A percentile compares a stretch with the other conserved stretches of the same genome.
Evolutionary conservation across 2,329 filamentous ascomycete genomes (phyloP).

Genomic region (Claviceps quebecensis): DNA sequence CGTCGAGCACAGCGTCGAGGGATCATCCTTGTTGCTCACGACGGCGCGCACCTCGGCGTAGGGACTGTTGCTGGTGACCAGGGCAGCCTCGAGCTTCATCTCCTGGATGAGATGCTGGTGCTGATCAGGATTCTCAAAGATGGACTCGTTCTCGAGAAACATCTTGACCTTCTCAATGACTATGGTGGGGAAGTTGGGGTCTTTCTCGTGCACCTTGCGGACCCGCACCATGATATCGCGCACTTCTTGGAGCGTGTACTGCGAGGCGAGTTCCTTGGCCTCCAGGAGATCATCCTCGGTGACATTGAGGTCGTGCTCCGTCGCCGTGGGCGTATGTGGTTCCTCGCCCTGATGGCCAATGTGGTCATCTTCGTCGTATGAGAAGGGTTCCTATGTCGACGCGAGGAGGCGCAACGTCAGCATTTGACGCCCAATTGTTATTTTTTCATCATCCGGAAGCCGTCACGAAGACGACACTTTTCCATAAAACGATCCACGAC

Average conservation of each 20-base stretch:
- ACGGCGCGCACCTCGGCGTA: conserved; percentile 44
- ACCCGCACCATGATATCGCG: conserved; percentile 28
- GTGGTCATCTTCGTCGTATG: conserved; percentile 24
- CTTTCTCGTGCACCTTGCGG: conserved; percentile 26
- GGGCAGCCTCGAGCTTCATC: conserved; percentile 40
- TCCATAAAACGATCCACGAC: no score
- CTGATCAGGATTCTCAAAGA: conserved; percentile 31
- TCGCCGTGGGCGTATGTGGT: conserved; percentile 8
- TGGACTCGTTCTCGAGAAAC: conserved; percentile 29
- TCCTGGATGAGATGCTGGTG: conserved; percentile 34
- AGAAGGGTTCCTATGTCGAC: conserved; percentile 19
- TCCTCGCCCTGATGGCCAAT: conserved; percentile 18
- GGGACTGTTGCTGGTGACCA: conserved; percentile 41
- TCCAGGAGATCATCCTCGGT: conserved; percentile 32
- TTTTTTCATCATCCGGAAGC: background rate
- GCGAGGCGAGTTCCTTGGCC: conserved; percentile 28
- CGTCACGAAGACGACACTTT: no score
- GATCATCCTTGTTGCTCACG: conserved; percentile 41
- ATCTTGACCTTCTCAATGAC: conserved; percentile 26
- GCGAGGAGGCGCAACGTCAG: background rate
- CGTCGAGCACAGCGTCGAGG: conserved; percentile 34
- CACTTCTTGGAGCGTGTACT: conserved; percentile 28
- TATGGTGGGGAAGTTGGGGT: conserved; percentile 27
- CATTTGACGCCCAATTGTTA: background rate
- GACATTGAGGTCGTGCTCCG: conserved; percentile 28